Conservation (phyloP, 176 grass and related monocot species). For the Ananas comosus region DNA sequence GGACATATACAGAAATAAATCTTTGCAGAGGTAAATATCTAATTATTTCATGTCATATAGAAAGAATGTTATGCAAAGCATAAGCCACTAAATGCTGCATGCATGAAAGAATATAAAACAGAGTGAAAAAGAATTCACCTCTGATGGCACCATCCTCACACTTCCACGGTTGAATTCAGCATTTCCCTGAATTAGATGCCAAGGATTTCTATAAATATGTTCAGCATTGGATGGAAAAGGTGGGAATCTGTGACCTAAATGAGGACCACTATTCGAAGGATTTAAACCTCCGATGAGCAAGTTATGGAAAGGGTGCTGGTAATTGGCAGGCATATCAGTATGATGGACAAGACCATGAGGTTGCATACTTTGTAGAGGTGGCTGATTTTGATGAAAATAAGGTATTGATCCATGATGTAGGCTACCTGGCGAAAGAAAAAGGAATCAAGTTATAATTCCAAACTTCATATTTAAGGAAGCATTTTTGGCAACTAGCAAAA, state of each 20-base stretch:
- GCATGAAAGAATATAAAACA: constrained; percentile 9
- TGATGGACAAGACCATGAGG: constrained; percentile 35
- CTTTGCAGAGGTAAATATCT: background rate
- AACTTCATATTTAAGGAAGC: constrained; percentile 20
- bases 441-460: constrained; percentile 14
- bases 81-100: constrained; percentile 12
- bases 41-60: background rate
- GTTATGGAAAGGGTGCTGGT: constrained; percentile 29
- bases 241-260: constrained; percentile 40
- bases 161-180: constrained; percentile 22
- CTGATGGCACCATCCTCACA: constrained; percentile 31
- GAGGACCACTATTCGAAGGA: constrained; percentile 21
- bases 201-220: constrained; percentile 25
- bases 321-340: constrained; percentile 31
- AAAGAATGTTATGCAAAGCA: constrained; percentile 10
- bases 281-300: constrained; percentile 31
- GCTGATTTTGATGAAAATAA: constrained; percentile 28
- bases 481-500: background rate
- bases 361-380: constrained; percentile 33
- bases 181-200: constrained; percentile 19
- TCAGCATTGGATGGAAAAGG: constrained; percentile 24
- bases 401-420: constrained; percentile 23
- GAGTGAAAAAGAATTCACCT: constrained; percentile 33
- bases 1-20: constrained; percentile 9
- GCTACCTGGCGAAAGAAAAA: constrained; percentile 24